Base-by-base conservation (phyloP, 371 early-diverging fungal genomes). In the Amoeboradix gromovi region DNA sequence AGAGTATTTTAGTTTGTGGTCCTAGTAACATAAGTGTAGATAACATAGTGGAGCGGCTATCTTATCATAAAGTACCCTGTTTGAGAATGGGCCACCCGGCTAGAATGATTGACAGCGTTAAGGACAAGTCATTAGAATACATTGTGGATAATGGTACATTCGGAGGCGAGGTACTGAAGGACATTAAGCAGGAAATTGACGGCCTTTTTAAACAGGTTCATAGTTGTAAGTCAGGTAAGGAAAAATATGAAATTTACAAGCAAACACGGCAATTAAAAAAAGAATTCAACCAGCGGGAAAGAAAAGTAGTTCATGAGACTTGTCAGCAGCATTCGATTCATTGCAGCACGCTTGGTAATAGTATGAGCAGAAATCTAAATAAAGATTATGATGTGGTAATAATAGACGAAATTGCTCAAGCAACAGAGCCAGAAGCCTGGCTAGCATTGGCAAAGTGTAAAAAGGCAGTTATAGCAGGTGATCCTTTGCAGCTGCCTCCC, bases 351-450 rank as follows among this genome's bases (percentile, higher is more conserved):
- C 72, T 70, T 66, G 77, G 76, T 5, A 30, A 74, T 28, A 1
- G 74, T 75, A 70, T 87, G 80, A 79, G 77, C 66, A 80, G 72
- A 17, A 75, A 85, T 67, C 72, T 76, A 71, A 73, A 83, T 2
- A 74, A 81, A 32, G 78, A 84, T 65, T 96, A 91, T 78, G 95
- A 94, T 75, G 84, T 85, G 0, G 86, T 92, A 0, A 79, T 98
- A 30, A 90, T 98, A 71, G 98, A 96, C 74, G 96, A 94, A 77
- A 88, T 88, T 0, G 86, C 89, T 1, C 94, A 94, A 73, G 89
- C 79, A 66, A 66, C 77, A 48, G 80, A 78, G 68, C 73, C 78
- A 0, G 94, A 94, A 79, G 87, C 89, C 72, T 94, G 91, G 90
- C 86, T 94, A 67, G 89, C 91, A 0, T 79, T 88, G 22, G 73